phyloP scores from a whole-genome alignment of 495 filamentous ascomycete genomes.

The Podospora sp. region DNA sequence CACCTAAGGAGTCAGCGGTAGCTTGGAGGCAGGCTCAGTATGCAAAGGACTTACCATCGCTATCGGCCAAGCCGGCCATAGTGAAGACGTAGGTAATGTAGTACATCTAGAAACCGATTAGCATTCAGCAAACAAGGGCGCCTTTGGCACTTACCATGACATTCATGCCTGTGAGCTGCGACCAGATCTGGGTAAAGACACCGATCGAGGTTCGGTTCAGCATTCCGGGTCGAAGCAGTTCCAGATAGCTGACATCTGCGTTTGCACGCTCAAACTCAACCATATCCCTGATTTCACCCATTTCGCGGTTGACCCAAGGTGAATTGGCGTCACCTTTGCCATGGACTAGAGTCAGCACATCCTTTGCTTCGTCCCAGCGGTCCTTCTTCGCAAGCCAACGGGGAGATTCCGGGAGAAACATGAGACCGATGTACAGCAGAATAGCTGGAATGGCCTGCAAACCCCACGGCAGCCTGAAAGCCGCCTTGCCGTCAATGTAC shows the following conservation, averaged over 20 bases:
- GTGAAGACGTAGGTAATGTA: conserved; percentile 68
- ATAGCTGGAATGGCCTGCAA: conserved; percentile 73
- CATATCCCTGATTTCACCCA: conserved; percentile 69
- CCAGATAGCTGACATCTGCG: conserved; percentile 65
- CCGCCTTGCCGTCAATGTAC: conserved; percentile 60
- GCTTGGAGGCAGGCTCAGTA: not conserved
- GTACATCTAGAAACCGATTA: conserved; percentile 42
- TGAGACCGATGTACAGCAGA: conserved; percentile 62
- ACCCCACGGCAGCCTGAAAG: conserved; percentile 77
- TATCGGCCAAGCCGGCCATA: conserved; percentile 65
- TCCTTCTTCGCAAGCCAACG: conserved; percentile 76
- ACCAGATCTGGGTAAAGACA: conserved; percentile 82
- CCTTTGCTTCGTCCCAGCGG: conserved; percentile 69
- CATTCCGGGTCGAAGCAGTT: conserved; percentile 72
- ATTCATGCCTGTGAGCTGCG: conserved; percentile 82
- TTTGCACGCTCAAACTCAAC: conserved; percentile 68
- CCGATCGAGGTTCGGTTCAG: conserved; percentile 75
- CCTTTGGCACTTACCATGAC: conserved; percentile 70
- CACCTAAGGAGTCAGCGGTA: not conserved
- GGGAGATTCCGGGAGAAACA: conserved; percentile 73
- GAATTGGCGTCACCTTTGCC: conserved; percentile 64
- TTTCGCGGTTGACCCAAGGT: conserved; percentile 65
- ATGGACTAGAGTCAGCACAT: conserved; percentile 68
- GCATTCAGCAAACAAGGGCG: conserved; percentile 25
- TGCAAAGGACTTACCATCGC: conserved; percentile 30